Conservation (phyloP, 1,139 yeast species). For the Candida anutae region DNA sequence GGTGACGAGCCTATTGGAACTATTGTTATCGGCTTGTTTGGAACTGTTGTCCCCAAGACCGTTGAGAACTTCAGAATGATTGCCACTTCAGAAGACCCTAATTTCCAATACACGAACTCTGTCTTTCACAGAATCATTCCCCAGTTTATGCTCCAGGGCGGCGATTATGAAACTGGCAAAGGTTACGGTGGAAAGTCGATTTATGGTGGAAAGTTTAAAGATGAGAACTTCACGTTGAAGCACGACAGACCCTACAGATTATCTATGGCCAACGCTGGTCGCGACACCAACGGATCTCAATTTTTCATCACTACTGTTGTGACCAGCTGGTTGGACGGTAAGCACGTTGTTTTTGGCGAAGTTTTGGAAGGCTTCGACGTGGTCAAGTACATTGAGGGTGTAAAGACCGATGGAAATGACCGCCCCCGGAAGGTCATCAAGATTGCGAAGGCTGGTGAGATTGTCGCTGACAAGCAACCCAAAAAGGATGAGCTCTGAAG, state of each 20-base stretch:
- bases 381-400: conserved; percentile 47
- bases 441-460: conserved; percentile 42
- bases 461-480: neutral
- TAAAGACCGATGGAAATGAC: conserved; percentile 41
- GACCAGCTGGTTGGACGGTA: conserved; percentile 58
- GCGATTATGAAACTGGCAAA: conserved; percentile 52
- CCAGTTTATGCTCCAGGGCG: conserved; percentile 56
- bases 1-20: conserved; percentile 70
- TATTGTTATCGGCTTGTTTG: conserved; percentile 62
- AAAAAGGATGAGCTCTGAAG: conserved; percentile 26
- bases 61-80: conserved; percentile 52
- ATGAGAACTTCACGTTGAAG: conserved; percentile 49
- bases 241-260: conserved; percentile 53
- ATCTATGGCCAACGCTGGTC: conserved; percentile 63
- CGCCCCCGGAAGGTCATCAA: conserved; percentile 46
- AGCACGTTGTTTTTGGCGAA: conserved; percentile 79
- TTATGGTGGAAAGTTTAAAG: conserved; percentile 49
- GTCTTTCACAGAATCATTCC: conserved; percentile 54
- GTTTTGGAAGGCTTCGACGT: conserved; percentile 63
- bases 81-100: conserved; percentile 53
- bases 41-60: conserved; percentile 55
- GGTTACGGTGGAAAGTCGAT: conserved; percentile 57
- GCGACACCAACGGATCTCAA: conserved; percentile 56
- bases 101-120: conserved; percentile 42
- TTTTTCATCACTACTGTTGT: conserved; percentile 58